These are phyloP conservation scores for Malassezia furfur DNA, from an alignment of 1,284 basidiomycete genomes.

Conservation along the genomic window DNA sequence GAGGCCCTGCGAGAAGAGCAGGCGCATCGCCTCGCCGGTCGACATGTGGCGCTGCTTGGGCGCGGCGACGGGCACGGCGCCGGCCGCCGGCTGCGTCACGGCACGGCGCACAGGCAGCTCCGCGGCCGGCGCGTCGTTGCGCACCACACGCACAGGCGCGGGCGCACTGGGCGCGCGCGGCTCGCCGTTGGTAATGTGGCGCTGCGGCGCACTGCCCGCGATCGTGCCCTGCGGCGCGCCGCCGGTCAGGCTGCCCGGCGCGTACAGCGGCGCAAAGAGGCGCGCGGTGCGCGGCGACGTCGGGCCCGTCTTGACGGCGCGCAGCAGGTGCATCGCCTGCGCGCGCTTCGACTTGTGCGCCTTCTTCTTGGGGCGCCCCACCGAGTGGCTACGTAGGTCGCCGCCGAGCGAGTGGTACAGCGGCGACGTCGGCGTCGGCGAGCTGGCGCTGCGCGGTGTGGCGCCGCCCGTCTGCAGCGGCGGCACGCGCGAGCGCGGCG, in stretches of 20 bases:
- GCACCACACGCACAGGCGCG: background rate
- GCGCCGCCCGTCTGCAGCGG: background rate
- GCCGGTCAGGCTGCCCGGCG: background rate
- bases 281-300: constrained; percentile 1
- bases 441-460: background rate
- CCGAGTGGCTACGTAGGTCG: background rate
- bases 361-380: constrained; percentile 2
- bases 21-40: background rate
- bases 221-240: no score
- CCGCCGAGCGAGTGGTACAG: background rate
- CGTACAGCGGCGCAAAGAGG: constrained; percentile 15
- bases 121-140: no score
- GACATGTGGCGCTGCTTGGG: background rate
- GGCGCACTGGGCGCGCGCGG: background rate
- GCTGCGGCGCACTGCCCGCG: no score
- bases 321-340: background rate
- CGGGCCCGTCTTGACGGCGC: background rate
- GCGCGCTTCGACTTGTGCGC: background rate
- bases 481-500: background rate
- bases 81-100: background rate
- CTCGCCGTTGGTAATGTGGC: background rate
- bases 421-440: background rate
- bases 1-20: background rate
- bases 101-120: no score
- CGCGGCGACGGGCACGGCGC: background rate